Evolutionary conservation across 257 asterid species (phyloP), one percentile per base, ranked within the genome.

Genomic region (Lantana camara): DNA sequence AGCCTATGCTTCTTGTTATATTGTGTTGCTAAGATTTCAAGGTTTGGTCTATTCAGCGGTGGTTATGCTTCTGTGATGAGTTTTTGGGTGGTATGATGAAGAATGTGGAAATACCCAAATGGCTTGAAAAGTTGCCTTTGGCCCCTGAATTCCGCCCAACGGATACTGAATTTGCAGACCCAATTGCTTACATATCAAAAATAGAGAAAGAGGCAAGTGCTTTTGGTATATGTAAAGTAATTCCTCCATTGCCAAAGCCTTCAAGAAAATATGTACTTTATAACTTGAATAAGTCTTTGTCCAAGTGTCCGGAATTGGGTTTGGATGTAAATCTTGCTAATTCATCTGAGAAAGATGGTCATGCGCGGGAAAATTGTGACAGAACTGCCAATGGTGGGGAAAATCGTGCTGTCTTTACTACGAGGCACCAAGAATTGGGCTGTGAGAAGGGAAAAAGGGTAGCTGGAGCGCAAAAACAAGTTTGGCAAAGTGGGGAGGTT

Each of bases 141-240:
- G 99, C 99, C 44, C 99, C 99, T n/a, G 99, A 90, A 80, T 94
- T 88, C 71, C 86, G 82, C 52, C 99, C 97, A 0, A 90, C 99
- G 0, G 97, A 90, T 57, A 90, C 99, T 1, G 99, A 94, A 79
- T 94, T 94, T 10, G 95, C 99, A 0, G 99, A 94, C 83, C 97
- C 97, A 14, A 88, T 94, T 73, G 99, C 97, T 38, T 94, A 94
- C 53, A 94, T 94, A 68, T 90, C 97, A 10, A 90, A 94, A 75
- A 94, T 94, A 51, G 99, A 94, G 85, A 88, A 83, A 84, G 89
- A 94, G 76, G 99, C 95, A 44, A 79, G 97, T 80, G 92, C 84
- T 52, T 94, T 84, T 72, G 99, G 99, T 73, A 94, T 94, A 58
- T 94, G 99, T 74, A 94, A 94, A 75, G 87, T 94, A 51, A 86